Evolutionary conservation across 2,329 filamentous ascomycete species (phyloP), one percentile per base, ranked within the genome.

Genomic region (Parascedosporium putredinis): DNA sequence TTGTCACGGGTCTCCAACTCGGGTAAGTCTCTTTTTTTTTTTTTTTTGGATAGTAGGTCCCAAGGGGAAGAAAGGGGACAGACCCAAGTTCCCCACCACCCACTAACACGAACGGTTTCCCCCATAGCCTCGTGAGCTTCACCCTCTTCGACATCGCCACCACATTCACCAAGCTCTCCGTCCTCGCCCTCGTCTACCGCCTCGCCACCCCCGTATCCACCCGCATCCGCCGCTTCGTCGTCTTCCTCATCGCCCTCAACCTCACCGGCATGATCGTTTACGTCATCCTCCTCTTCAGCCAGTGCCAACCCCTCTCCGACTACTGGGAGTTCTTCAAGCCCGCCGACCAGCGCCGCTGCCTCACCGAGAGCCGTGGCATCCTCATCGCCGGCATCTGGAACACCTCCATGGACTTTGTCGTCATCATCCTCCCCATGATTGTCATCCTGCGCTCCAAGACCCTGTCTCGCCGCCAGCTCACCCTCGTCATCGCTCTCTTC

Each of bases 311-410:
- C 5, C 52, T 68, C 3, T 63, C 63, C 24, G 60, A 60, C 12
- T 68, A 64, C 54, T 71, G 68, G 68, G 63, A 59, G 9, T 47
- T 68, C 2, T 62, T 49, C 14, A 47, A 51, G 18, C 12, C 45
- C 59, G 62, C 1, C 61, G 64, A 42, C 57, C 18, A 47, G 38
- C 38, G 38, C 38, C 20, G 71, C 18, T 70, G 73, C 43, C 70
- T 76, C 34, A 56, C 74, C 31, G 67, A 81, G 53, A 67, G 71
- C 2, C 63, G 65, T 1, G 73, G 76, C 49, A 67, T 79, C 29
- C 67, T 76, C 27, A 68, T 69, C 33, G 69, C 79, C 31, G 77
- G 78, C 2, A 72, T 76, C 24, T 69, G 80, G 54, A 82, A 82
- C 60, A 80, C 80, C 44, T 57, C 74, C 40, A 80, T 77, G 5